These are phyloP conservation scores for Aspergillus unguis DNA, from an alignment of 2,329 filamentous ascomycete species.

Conservation along the genomic window DNA sequence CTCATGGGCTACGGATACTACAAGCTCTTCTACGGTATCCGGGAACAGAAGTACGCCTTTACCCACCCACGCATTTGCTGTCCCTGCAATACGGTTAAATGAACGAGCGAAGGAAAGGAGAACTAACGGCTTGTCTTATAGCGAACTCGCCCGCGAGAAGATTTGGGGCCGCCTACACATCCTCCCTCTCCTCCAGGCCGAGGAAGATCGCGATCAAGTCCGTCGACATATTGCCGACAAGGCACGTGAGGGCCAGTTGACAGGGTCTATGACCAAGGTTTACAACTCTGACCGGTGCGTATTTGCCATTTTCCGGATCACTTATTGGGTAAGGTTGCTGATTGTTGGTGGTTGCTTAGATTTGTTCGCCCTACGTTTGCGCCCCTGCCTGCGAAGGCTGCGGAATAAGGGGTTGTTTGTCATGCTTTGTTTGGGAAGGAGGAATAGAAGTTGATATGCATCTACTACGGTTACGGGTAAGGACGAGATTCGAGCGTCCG, in stretches of 20 bases:
- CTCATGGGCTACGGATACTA: conserved; percentile 92
- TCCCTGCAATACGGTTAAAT: background rate
- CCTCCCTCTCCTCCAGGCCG: conserved; percentile 88
- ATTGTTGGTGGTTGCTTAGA: conserved; percentile 43
- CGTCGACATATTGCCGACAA: conserved; percentile 81
- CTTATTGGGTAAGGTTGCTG: background rate
- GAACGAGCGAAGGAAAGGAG: background rate
- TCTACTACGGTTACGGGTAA: background rate
- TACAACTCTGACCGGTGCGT: conserved; percentile 86
- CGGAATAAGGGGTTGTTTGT: conserved; percentile 48
- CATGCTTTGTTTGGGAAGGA: background rate
- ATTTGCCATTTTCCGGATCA: background rate
- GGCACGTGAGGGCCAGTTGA: conserved; percentile 82
- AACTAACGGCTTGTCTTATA: conserved; percentile 38
- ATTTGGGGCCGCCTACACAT: conserved; percentile 97
- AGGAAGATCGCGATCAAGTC: conserved; percentile 94
- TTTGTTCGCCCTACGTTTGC: conserved; percentile 80
- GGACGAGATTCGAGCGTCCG: background rate
- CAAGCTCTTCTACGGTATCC: conserved; percentile 73
- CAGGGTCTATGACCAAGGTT: conserved; percentile 78
- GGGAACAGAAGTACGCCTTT: conserved; percentile 79
- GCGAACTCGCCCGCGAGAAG: conserved; percentile 93
- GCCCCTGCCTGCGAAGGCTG: conserved; percentile 62
- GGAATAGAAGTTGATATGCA: background rate
- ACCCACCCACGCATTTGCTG: background rate